Percentiles rank a stretch among this genome's conserved stretches.
Evolutionary conservation across 169 alveolate genomes (phyloP).

Genomic region (Eimeria acervulina): DNA sequence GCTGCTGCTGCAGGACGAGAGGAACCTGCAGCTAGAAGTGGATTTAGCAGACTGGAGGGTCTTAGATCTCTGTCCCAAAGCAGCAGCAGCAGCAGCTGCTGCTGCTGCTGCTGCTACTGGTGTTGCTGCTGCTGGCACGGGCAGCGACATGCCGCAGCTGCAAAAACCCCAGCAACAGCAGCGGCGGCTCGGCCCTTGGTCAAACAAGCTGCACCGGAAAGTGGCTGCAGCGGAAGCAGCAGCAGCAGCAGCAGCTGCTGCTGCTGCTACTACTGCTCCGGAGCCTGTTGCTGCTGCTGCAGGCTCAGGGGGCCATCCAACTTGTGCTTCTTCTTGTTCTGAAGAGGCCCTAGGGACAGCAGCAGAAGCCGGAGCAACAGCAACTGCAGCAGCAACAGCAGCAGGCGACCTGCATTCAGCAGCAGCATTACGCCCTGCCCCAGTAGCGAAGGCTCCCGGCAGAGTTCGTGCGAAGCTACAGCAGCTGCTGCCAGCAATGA

Average conservation of each 20-base stretch:
- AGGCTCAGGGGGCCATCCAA: background rate
- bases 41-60: slow-evolving; percentile 69
- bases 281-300: slow-evolving; percentile 18
- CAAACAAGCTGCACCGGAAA: too few relatives aligned
- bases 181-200: slow-evolving; percentile 48
- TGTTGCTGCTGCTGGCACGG: slow-evolving; percentile 13
- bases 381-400: background rate
- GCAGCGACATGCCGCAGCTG: slow-evolving; percentile 47
- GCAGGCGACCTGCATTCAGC: background rate
- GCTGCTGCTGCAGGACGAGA: slow-evolving; percentile 78
- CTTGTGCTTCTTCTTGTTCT: background rate
- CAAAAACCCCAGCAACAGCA: slow-evolving; percentile 41
- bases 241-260: background rate
- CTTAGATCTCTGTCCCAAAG: slow-evolving; percentile 31
- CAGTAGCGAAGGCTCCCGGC: background rate
- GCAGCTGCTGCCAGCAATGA: slow-evolving; percentile 75
- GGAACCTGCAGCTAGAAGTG: slow-evolving; percentile 61
- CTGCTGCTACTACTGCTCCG: background rate
- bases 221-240: slow-evolving; percentile 1
- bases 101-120: slow-evolving; percentile 28
- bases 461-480: slow-evolving; percentile 63
- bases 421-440: background rate
- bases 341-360: background rate
- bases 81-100: slow-evolving; percentile 58
- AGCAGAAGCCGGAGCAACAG: slow-evolving; percentile 13